Evolutionary conservation across 495 filamentous ascomycete species (phyloP), one percentile per base, ranked within the genome.

Genomic region (Hyaloscypha bicolor): DNA sequence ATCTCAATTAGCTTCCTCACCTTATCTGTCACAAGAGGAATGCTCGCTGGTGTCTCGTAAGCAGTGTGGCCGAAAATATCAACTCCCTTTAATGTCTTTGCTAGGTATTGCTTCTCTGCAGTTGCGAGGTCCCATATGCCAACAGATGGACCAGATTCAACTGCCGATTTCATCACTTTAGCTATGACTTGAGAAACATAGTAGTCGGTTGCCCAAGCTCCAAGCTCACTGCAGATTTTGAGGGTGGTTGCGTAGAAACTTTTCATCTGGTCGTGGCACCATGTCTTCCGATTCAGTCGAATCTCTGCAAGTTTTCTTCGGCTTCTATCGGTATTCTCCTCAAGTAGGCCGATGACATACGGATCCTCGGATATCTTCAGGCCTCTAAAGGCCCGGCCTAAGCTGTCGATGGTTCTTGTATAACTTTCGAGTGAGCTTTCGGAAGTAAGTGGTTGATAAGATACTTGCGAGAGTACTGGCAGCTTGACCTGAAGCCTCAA

Each of bases 291-390:
- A 22, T 78, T 81, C 6, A 74, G 25, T 8, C 90, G 59, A 3
- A 81, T 77, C 16, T 85, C 80, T 5, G 79, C 55, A 2, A 91
- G 77, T 19, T 73, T 74, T n/a, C 68, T 63, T 9, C 65, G 62
- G 21, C 75, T 73, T 67, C 72, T 78, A 9, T 78, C 73, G 2
- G 74, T 80, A 1, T 70, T 73, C 65, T 82, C 70, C 48, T 64
- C 65, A 45, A 59, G 64, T 37, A 92, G 77, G 19, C 79, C 71
- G n/a, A 83, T 71, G 22, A 97, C 77, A 63, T 86, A 90, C 0
- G 94, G 93, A 69, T 97, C 94, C 19, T 87, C 66, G 16, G 74
- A 73, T 29, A 96, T 87, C 64, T 92, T 82, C 53, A 92, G 79
- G 11, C 61, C 62, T 19, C 53, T 29, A 59, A 77, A 85, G 0